phyloP scores from a whole-genome alignment of 768 basidiomycete genomes.

The Auriscalpium vulgare region DNA sequence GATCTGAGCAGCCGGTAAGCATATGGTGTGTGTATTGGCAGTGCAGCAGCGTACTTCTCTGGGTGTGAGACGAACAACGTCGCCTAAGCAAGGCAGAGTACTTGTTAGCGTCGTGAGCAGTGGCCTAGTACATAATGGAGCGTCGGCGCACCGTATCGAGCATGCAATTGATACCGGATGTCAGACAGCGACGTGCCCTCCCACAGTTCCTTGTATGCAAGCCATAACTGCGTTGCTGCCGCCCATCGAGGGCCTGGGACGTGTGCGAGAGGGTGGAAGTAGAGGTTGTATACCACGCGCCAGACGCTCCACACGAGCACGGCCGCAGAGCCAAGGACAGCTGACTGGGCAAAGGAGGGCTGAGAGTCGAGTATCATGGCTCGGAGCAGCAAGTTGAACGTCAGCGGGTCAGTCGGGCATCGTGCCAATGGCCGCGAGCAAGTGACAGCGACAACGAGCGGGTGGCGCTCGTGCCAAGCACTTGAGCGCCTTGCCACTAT shows the following conservation, averaged over 20 bases:
- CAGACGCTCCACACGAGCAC: not conserved
- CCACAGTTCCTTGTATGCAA: conserved; percentile 2
- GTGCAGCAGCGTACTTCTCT: not conserved
- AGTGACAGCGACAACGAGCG: no score
- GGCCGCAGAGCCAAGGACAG: no score
- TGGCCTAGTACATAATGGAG: not conserved
- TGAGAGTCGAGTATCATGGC: no score
- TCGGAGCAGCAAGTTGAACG: no score
- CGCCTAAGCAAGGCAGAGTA: not conserved
- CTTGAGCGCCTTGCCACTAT: no score
- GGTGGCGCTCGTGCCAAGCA: no score
- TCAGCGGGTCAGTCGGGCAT: no score
- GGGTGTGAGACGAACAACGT: not conserved
- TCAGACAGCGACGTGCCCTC: not conserved
- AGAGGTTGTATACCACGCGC: not conserved
- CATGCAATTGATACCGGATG: conserved; percentile 1
- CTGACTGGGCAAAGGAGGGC: no score
- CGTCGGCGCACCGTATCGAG: not conserved
- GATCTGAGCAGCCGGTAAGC: not conserved
- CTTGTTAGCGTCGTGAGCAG: no score
- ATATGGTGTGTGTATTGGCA: not conserved
- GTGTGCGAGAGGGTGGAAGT: conserved; percentile 1
- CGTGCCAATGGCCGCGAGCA: no score
- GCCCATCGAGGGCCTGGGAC: not conserved
- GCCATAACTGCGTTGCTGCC: not conserved